Evolutionary conservation across 2,329 filamentous ascomycete species (phyloP).

Genomic region (Stylonectria norvegica): DNA sequence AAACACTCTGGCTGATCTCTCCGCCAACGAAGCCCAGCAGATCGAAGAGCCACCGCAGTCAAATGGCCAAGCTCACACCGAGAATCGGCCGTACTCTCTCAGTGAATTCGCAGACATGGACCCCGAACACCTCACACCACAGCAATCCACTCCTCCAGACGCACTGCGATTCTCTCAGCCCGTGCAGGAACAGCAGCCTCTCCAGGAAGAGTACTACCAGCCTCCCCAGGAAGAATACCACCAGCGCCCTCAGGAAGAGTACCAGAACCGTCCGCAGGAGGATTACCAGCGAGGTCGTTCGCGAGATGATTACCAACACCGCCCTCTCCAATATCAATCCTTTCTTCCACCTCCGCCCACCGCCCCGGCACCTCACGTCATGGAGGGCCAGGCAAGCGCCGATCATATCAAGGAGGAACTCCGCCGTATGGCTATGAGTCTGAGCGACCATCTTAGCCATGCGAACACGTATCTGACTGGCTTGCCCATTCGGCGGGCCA

Average conservation of each 20-base stretch:
- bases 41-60: slow-evolving; percentile 16
- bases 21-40: slow-evolving; percentile 21
- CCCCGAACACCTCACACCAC: slow-evolving; percentile 35
- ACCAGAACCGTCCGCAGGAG: no score
- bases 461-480: slow-evolving; percentile 44
- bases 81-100: slow-evolving; percentile 35
- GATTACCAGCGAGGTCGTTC: no score
- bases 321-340: slow-evolving; percentile 11
- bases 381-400: slow-evolving; percentile 51
- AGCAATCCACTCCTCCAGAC: slow-evolving; percentile 28
- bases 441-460: slow-evolving; percentile 46
- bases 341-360: slow-evolving; percentile 36
- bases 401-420: slow-evolving; percentile 52
- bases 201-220: slow-evolving; percentile 8
- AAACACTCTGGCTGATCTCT: slow-evolving; percentile 32
- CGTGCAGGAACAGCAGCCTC: slow-evolving; percentile 10
- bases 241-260: no score
- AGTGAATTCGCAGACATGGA: slow-evolving; percentile 42
- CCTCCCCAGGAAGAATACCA: slow-evolving; percentile 14
- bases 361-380: slow-evolving; percentile 48
- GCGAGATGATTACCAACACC: no score
- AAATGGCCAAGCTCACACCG: slow-evolving; percentile 15
- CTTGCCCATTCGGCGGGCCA: slow-evolving; percentile 36
- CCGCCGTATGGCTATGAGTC: slow-evolving; percentile 47
- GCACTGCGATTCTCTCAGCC: slow-evolving; percentile 17